Evolutionary conservation across 768 basidiomycete species (phyloP).

Genomic region (Suillus cothurnatus): DNA sequence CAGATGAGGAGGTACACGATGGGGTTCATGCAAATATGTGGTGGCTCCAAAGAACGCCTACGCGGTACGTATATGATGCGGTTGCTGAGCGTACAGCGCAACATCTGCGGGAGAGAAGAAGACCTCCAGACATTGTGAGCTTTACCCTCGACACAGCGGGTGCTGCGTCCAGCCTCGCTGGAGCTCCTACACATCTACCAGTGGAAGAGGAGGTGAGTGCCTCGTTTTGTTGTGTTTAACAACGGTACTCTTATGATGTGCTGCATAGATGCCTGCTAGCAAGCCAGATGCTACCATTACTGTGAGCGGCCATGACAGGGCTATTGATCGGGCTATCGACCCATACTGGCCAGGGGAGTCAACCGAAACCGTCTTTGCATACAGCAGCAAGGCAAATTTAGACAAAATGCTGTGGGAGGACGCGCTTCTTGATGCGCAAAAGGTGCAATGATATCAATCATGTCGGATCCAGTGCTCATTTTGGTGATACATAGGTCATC

Average conservation of each 20-base stretch:
- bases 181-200: neutral
- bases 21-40: constrained; percentile 10
- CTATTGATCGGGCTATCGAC: neutral
- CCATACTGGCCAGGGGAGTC: neutral
- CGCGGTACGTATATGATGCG: constrained; percentile 89
- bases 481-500: neutral
- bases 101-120: constrained; percentile 49
- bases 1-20: constrained; percentile 41
- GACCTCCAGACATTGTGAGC: neutral
- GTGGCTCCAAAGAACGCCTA: constrained; percentile 46
- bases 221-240: neutral
- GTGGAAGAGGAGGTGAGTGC: neutral
- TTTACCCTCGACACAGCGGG: neutral
- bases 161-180: neutral
- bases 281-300: neutral
- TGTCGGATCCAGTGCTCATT: neutral
- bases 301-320: neutral
- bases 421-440: neutral
- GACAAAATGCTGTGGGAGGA: neutral
- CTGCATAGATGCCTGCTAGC: neutral
- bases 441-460: neutral
- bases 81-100: constrained; percentile 78
- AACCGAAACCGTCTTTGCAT: neutral
- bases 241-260: neutral
- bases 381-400: neutral